Evolutionary conservation across 495 filamentous ascomycete species (phyloP).

Genomic region (Immersiella caudata): DNA sequence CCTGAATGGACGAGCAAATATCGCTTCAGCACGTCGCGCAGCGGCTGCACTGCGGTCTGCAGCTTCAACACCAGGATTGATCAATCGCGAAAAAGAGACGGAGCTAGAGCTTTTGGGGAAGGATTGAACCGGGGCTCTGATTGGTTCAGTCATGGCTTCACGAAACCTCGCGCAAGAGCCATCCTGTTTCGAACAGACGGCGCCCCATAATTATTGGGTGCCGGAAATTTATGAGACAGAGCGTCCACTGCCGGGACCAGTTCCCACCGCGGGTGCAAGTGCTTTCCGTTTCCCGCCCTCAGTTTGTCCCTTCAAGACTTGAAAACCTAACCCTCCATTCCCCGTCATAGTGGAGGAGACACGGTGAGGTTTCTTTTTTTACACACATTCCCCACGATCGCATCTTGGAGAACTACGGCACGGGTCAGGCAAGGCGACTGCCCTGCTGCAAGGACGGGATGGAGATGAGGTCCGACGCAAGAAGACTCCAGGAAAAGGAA

Average conservation of each 20-base stretch:
- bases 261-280: neutral
- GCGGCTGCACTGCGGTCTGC: constrained; percentile 5
- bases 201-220: constrained; percentile 8
- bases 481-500: constrained; percentile 18
- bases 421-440: neutral
- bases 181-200: constrained; percentile 14
- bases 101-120: constrained; percentile 8
- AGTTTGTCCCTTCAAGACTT: neutral
- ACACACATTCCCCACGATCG: neutral
- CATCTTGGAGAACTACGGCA: neutral
- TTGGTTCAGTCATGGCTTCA: constrained; percentile 19
- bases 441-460: constrained; percentile 19
- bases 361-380: constrained; percentile 11
- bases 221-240: constrained; percentile 23
- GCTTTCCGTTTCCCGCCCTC: neutral
- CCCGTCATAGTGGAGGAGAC: too few relatives aligned
- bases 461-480: constrained; percentile 7
- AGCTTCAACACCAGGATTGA: neutral
- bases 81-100: neutral
- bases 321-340: neutral
- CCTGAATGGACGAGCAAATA: constrained; percentile 1
- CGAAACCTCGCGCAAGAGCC: constrained; percentile 16
- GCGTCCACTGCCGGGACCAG: neutral
- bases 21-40: constrained; percentile 15
- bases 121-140: neutral